These are phyloP conservation scores for Melastoma candidum DNA, from an alignment of 441 rosid species.

Conservation along the genomic window DNA sequence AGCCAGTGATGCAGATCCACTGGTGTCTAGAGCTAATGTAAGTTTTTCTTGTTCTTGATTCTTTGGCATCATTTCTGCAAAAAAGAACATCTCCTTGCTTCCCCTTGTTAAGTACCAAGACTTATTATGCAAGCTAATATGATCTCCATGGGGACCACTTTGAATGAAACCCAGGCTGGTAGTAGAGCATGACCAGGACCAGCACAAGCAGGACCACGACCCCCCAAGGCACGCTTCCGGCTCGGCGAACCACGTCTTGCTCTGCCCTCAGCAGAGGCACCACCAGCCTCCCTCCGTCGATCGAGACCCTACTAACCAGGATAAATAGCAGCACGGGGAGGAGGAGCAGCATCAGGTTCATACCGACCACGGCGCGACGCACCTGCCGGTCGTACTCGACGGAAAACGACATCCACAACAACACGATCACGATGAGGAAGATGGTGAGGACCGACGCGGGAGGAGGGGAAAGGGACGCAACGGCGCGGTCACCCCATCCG, in stretches of 20 bases:
- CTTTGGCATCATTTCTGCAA: too few species aligned
- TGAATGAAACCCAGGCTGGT: conserved; percentile 55
- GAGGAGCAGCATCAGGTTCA: conserved; percentile 46
- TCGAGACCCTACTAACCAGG: conserved; percentile 16
- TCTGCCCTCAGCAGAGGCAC: conserved; percentile 21
- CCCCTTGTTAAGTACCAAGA: too few species aligned
- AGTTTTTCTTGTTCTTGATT: too few species aligned
- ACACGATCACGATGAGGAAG: conserved; percentile 36
- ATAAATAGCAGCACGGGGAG: conserved; percentile 52
- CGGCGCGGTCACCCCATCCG: conserved; percentile 46
- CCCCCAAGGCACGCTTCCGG: conserved; percentile 51
- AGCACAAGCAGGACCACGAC: conserved; percentile 30
- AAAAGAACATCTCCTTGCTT: too few species aligned
- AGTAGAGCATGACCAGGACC: conserved; percentile 49
- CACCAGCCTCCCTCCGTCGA: conserved; percentile 19
- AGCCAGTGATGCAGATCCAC: too few species aligned
- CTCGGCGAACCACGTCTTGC: conserved; percentile 1
- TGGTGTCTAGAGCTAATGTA: too few species aligned
- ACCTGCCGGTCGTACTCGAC: conserved; percentile 34
- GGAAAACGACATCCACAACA: conserved; percentile 39
- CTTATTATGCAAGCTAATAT: neutral
- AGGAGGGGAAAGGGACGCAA: conserved; percentile 50
- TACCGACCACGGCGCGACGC: conserved; percentile 25
- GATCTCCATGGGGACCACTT: conserved; percentile 37
- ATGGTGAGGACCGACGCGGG: conserved; percentile 43